Evolutionary conservation across 192 early-diverging fungal genomes (phyloP), one percentile per base, ranked within the genome.

Genomic region (Coemansia aciculifera): DNA sequence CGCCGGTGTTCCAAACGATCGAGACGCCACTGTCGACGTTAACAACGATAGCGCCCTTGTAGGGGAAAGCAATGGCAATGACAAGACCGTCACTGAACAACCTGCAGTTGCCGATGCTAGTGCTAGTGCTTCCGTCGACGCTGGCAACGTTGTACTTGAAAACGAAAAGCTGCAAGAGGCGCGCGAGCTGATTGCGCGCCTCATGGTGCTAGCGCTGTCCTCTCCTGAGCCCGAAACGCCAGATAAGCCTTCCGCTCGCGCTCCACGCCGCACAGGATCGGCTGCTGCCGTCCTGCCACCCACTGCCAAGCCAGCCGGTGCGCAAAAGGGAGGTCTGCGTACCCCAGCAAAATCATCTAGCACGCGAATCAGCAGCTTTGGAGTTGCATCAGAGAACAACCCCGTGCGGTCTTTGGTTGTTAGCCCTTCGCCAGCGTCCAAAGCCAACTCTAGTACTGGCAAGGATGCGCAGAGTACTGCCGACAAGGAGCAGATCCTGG

Each of bases 331-430:
- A 38, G 64, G 68, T 3, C 40, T 73, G 54, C 79, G 79, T 59
- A 67, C 74, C 15, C 79, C 74, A 9, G 59, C 61, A 29, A 76
- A 73, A 19, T 60, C 71, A 17, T 5, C 71, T 42, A 66, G 71
- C 48, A 49, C 71, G 21, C 79, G 79, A 9, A 81, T 81, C 67
- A 81, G 79, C 64, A 81, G 74, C 57, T 81, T 81, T 71, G 79
- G 79, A 23, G 79, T 81, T 31, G 79, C 79, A 37, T 81, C 79
- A 8, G 64, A 68, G 36, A 81, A 46, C 67, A 73, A 66, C 15
- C 79, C 79, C 5, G 79, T 81, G 21, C 79, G 79, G 29, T 76
- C 79, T 7, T n/a, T 69, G 42, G 46, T 51, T 9, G 74, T 64
- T 8, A 73, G 79, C 34, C 74, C 79, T 38, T 72, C 79, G 5